Evolutionary conservation across 768 basidiomycete genomes (phyloP).

Genomic region (Lactarius trivialis): DNA sequence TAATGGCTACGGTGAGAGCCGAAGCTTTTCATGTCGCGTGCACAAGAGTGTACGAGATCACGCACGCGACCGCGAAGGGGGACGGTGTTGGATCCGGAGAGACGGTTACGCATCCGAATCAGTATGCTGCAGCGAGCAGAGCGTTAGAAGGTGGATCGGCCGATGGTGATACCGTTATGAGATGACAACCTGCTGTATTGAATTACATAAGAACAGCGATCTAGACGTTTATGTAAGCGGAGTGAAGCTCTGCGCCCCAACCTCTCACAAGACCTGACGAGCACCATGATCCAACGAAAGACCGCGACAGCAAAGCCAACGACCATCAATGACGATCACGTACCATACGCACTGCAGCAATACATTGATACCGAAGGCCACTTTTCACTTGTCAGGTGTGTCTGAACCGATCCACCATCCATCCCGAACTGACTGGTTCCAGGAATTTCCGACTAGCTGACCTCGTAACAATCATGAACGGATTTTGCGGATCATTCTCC

Average conservation of each 20-base stretch:
- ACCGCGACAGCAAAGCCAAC: conserved; percentile 27
- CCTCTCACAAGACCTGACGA: conserved; percentile 13
- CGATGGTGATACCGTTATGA: conserved; percentile 34
- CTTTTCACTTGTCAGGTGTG: conserved; percentile 92
- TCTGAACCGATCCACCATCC: conserved; percentile 8
- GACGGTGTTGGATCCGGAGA: conserved; percentile 84
- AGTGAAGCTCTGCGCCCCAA: background rate
- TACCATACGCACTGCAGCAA: conserved; percentile 55
- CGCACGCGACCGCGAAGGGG: conserved; percentile 75
- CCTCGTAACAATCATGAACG: conserved; percentile 98
- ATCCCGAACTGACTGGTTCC: conserved; percentile 19
- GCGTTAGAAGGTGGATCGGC: conserved; percentile 46
- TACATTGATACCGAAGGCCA: conserved; percentile 90
- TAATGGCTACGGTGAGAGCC: conserved; percentile 70
- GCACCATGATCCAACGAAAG: conserved; percentile 48
- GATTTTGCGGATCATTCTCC: conserved; percentile 94
- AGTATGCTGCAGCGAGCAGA: conserved; percentile 71
- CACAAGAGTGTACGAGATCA: conserved; percentile 94
- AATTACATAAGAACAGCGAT: background rate
- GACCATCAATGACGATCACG: conserved; percentile 24
- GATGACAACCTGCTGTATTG: background rate
- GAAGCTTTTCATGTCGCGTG: conserved; percentile 93
- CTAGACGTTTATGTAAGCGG: conserved; percentile 8
- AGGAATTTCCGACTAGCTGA: conserved; percentile 98
- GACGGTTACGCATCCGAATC: conserved; percentile 91